Evolutionary conservation across 2,329 filamentous ascomycete species (phyloP).

Genomic region (Fusarium compactum): DNA sequence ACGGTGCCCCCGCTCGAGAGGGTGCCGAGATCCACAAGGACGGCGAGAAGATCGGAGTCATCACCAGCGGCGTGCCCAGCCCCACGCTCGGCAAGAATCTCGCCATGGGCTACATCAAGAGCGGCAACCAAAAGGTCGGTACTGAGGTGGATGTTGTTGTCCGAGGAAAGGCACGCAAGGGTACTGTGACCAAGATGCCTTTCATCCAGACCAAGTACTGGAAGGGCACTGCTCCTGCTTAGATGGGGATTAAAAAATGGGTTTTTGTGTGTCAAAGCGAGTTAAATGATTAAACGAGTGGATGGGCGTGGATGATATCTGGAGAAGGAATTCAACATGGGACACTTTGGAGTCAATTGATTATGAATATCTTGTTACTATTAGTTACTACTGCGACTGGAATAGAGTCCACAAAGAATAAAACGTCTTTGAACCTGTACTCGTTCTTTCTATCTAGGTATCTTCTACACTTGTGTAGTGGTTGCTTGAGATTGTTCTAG

Average conservation of each 20-base stretch:
- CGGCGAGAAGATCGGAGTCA: constrained; percentile 76
- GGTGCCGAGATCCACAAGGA: constrained; percentile 81
- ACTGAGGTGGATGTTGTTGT: constrained; percentile 84
- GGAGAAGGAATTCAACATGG: constrained; percentile 34
- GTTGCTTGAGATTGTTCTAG: background rate
- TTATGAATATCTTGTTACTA: constrained; percentile 7
- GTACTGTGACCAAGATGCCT: constrained; percentile 86
- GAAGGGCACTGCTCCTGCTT: constrained; percentile 43
- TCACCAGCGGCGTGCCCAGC: constrained; percentile 92
- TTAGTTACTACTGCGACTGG: constrained; percentile 2
- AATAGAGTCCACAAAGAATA: constrained; percentile 15
- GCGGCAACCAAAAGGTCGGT: constrained; percentile 84
- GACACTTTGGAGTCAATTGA: constrained; percentile 24
- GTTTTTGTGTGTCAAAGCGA: constrained; percentile 29
- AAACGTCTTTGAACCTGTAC: constrained; percentile 4
- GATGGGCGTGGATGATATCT: constrained; percentile 7
- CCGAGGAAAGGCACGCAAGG: constrained; percentile 80
- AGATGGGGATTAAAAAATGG: background rate
- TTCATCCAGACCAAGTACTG: constrained; percentile 85
- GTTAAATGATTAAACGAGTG: constrained; percentile 21
- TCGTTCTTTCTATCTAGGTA: background rate
- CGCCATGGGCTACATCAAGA: constrained; percentile 92
- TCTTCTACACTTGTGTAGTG: background rate
- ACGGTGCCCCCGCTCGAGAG: constrained; percentile 90
- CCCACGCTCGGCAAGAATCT: constrained; percentile 91